Evolutionary conservation across 768 basidiomycete genomes (phyloP).

Genomic region (Hortiboletus campestris): DNA sequence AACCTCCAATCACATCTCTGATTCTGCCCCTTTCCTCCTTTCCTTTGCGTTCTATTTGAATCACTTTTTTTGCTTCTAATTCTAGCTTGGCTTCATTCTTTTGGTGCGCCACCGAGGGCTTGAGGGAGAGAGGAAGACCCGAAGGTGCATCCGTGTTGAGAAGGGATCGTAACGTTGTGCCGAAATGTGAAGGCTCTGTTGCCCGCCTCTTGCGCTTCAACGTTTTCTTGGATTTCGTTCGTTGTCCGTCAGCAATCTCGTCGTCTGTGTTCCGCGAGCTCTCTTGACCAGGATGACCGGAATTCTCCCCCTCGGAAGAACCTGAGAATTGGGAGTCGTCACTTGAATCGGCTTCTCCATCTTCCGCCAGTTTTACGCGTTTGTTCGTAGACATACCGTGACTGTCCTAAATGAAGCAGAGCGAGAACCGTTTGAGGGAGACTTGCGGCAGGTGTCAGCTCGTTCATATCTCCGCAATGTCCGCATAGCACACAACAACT

Average conservation of each 20-base stretch:
- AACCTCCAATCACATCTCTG: constrained; percentile 77
- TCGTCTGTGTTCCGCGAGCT: constrained; percentile 54
- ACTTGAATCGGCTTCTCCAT: constrained; percentile 11
- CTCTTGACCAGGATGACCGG: constrained; percentile 17
- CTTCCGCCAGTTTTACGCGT: constrained; percentile 45
- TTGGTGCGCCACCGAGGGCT: constrained; percentile 66
- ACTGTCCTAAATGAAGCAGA: constrained; percentile 8
- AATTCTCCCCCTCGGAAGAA: constrained; percentile 13
- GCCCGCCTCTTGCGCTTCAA: constrained; percentile 82
- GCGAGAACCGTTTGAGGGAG: not conserved
- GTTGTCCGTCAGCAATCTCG: constrained; percentile 56
- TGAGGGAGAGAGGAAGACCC: constrained; percentile 70
- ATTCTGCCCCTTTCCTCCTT: constrained; percentile 68
- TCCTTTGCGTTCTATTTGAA: constrained; percentile 70
- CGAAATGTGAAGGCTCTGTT: constrained; percentile 71
- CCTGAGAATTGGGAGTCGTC: constrained; percentile 6
- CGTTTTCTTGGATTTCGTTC: constrained; percentile 73
- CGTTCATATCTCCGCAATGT: constrained; percentile 2
- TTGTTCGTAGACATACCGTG: constrained; percentile 56
- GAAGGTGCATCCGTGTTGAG: constrained; percentile 72
- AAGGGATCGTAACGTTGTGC: constrained; percentile 68
- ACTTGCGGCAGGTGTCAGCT: too few species aligned
- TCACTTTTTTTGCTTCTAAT: constrained; percentile 63
- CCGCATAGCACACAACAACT: not conserved
- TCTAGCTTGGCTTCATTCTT: constrained; percentile 78